Conservation (phyloP, 352 stramenopile species). For the Pythium coloratum region DNA sequence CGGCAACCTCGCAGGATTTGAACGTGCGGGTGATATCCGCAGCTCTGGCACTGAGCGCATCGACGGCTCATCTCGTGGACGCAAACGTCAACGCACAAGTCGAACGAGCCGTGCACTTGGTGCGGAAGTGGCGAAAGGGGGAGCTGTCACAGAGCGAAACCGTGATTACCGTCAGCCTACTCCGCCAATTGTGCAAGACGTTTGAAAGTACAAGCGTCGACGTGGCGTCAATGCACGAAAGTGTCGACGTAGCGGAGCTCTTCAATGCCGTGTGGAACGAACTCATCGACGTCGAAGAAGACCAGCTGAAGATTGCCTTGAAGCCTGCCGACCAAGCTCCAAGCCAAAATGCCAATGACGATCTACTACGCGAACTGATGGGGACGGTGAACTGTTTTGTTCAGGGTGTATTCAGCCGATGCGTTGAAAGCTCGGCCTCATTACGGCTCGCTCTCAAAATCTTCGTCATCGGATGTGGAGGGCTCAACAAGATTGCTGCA, state of each 20-base stretch:
- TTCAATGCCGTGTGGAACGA: slow-evolving; percentile 21
- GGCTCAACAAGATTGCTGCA: background rate
- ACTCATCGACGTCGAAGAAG: slow-evolving; percentile 7
- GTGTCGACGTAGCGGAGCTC: background rate
- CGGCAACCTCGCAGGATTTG: background rate
- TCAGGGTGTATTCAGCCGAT: slow-evolving; percentile 16
- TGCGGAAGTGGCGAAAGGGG: slow-evolving; percentile 10
- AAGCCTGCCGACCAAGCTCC: background rate
- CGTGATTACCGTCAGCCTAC: slow-evolving; percentile 12
- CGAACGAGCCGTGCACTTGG: slow-evolving; percentile 2
- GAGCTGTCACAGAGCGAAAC: slow-evolving; percentile 12
- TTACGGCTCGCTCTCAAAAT: slow-evolving; percentile 9
- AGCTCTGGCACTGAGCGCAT: slow-evolving; percentile 16
- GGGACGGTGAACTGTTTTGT: slow-evolving; percentile 19
- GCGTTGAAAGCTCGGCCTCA: background rate
- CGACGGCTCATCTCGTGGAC: slow-evolving; percentile 13
- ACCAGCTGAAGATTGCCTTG: background rate
- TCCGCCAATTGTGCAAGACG: slow-evolving; percentile 15
- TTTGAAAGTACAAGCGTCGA: slow-evolving; percentile 5
- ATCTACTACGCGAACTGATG: slow-evolving; percentile 8
- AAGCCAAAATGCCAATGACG: background rate
- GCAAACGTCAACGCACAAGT: slow-evolving; percentile 11
- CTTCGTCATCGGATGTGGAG: background rate
- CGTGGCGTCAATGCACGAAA: background rate
- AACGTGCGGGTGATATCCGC: slow-evolving; percentile 21